Conservation (phyloP, 768 basidiomycete genomes). For the Pleurotus pulmonarius region DNA sequence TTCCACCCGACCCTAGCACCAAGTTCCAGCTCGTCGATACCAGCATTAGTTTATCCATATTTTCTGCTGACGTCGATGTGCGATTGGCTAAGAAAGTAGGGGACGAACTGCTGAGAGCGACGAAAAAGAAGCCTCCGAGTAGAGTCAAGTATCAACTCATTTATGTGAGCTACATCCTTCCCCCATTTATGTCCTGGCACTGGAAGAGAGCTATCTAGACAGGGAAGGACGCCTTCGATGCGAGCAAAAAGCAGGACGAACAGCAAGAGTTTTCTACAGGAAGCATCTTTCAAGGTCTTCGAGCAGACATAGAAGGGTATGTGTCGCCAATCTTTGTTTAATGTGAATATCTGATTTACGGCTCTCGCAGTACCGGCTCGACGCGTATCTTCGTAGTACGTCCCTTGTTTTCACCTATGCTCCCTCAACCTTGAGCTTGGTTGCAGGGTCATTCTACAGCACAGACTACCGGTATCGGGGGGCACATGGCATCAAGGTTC, state of each 20-base stretch:
- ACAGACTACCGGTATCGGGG: constrained; percentile 83
- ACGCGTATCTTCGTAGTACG: constrained; percentile 84
- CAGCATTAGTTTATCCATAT: constrained; percentile 59
- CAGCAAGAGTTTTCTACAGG: constrained; percentile 57
- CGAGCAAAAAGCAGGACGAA: constrained; percentile 65
- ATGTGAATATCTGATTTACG: constrained; percentile 3
- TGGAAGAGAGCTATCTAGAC: constrained; percentile 42
- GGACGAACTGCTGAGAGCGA: constrained; percentile 79
- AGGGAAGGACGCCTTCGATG: constrained; percentile 76
- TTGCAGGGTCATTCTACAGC: constrained; percentile 81
- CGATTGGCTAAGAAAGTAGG: constrained; percentile 61
- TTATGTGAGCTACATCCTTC: constrained; percentile 49
- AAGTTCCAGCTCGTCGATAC: constrained; percentile 42
- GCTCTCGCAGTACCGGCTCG: constrained; percentile 48
- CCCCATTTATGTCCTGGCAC: background rate
- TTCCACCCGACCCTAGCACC: constrained; percentile 31
- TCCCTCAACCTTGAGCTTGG: background rate
- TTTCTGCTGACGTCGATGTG: constrained; percentile 64
- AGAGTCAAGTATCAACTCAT: constrained; percentile 79
- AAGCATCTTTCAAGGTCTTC: constrained; percentile 82
- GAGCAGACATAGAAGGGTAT: constrained; percentile 83
- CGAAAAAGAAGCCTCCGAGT: constrained; percentile 89
- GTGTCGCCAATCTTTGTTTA: constrained; percentile 12
- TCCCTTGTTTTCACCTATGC: background rate
- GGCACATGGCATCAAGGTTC: constrained; percentile 72